Evolutionary conservation across 2,329 filamentous ascomycete species (phyloP).

Genomic region (Hymenoscyphus scutula): DNA sequence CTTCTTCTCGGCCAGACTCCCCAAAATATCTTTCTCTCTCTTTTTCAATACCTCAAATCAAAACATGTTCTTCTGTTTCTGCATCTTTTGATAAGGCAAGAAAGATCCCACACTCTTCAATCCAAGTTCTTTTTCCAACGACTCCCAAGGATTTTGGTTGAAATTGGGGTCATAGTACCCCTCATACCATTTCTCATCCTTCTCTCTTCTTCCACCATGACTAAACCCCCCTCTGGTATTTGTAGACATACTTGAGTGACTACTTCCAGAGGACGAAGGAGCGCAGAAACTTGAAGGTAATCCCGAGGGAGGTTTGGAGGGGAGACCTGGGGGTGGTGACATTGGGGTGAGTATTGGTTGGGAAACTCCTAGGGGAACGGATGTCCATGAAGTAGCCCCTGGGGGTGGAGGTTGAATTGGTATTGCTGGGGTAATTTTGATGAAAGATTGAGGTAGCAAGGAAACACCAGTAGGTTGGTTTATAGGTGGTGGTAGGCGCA

Average conservation of each 20-base stretch:
- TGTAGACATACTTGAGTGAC: not conserved
- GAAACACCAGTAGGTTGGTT: not conserved
- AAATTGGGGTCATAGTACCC: slow-evolving; percentile 69
- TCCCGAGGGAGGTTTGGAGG: not conserved
- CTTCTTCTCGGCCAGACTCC: too few species aligned
- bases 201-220: slow-evolving; percentile 34
- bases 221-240: slow-evolving; percentile 10
- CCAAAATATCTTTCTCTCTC: too few species aligned
- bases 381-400: not conserved
- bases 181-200: slow-evolving; percentile 55
- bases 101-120: slow-evolving; percentile 5
- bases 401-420: slow-evolving; percentile 21
- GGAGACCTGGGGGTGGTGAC: not conserved
- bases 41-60: not conserved
- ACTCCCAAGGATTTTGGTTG: slow-evolving; percentile 71
- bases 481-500: not conserved
- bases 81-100: not conserved
- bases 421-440: not conserved
- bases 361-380: not conserved
- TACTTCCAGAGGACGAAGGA: not conserved
- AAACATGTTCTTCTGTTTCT: not conserved
- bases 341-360: not conserved
- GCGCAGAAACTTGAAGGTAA: not conserved
- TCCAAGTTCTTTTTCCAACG: slow-evolving; percentile 48
- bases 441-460: too few species aligned